A percentile compares a stretch with the other conserved stretches of the same genome.
Evolutionary conservation across 495 filamentous ascomycete genomes (phyloP).

Genomic region (Elaphomyces granulatus): DNA sequence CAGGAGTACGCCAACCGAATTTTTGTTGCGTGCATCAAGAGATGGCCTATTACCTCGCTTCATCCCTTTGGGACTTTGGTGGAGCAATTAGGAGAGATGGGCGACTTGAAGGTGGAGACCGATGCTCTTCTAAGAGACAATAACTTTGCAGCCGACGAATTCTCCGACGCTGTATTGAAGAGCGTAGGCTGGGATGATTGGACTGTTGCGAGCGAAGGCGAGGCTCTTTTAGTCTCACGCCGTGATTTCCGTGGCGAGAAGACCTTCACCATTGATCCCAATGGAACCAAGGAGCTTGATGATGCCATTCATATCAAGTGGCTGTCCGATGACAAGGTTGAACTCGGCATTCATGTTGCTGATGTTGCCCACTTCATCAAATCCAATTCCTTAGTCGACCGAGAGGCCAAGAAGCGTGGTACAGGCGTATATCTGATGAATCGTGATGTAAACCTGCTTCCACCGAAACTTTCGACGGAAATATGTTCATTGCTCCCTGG

Average conservation of each 20-base stretch:
- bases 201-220: slow-evolving; percentile 69
- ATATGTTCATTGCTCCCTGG: slow-evolving; percentile 76
- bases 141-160: slow-evolving; percentile 96
- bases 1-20: slow-evolving; percentile 95
- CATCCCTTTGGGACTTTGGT: slow-evolving; percentile 97
- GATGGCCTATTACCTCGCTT: slow-evolving; percentile 98
- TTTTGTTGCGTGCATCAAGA: slow-evolving; percentile 97
- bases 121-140: slow-evolving; percentile 95
- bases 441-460: slow-evolving; percentile 80
- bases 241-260: slow-evolving; percentile 85
- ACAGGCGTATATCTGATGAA: slow-evolving; percentile 92
- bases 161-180: slow-evolving; percentile 87
- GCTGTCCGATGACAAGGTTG: slow-evolving; percentile 66
- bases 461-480: slow-evolving; percentile 67
- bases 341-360: slow-evolving; percentile 89
- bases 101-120: slow-evolving; percentile 89
- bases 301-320: slow-evolving; percentile 85
- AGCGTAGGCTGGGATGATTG: slow-evolving; percentile 87
- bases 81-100: slow-evolving; percentile 95
- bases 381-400: slow-evolving; percentile 85
- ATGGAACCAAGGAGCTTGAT: slow-evolving; percentile 69
- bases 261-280: slow-evolving; percentile 83
- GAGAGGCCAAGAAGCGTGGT: slow-evolving; percentile 95
- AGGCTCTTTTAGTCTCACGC: slow-evolving; percentile 56
- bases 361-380: slow-evolving; percentile 98